Evolutionary conservation across 2,329 filamentous ascomycete genomes (phyloP).

Genomic region (Botrytis paeoniae): DNA sequence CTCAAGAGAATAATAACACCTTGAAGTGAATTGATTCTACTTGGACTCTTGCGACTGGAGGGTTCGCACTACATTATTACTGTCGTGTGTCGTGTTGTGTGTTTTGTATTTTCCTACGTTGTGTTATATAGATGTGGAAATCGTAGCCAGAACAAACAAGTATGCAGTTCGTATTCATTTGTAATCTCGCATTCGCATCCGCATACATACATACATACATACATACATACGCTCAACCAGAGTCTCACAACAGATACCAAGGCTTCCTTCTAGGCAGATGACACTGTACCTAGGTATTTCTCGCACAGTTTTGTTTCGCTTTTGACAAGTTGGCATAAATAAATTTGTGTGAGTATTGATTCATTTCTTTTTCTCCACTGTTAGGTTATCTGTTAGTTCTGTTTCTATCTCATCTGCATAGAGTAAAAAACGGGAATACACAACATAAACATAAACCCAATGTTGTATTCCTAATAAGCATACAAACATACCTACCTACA

Average conservation of each 20-base stretch:
- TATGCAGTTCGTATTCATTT: not conserved
- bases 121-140: not conserved
- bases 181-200: not conserved
- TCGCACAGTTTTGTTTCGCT: not conserved
- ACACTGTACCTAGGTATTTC: not conserved
- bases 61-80: not conserved
- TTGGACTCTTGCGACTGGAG: not conserved
- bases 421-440: not conserved
- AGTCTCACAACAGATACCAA: not conserved
- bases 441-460: not conserved
- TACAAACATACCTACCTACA: not conserved
- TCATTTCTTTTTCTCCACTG: not conserved
- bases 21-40: not conserved
- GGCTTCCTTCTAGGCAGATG: not conserved
- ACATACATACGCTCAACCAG: not conserved
- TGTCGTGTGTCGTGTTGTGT: not conserved
- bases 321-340: not conserved
- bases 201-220: not conserved
- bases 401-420: not conserved
- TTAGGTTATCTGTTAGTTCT: too few relatives aligned
- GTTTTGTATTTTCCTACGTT: not conserved
- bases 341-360: too few relatives aligned
- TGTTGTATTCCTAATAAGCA: not conserved
- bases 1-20: not conserved
- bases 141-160: not conserved